These are phyloP conservation scores for Rubroboletus satanas DNA, from an alignment of 768 basidiomycete genomes.

Conservation along the genomic window DNA sequence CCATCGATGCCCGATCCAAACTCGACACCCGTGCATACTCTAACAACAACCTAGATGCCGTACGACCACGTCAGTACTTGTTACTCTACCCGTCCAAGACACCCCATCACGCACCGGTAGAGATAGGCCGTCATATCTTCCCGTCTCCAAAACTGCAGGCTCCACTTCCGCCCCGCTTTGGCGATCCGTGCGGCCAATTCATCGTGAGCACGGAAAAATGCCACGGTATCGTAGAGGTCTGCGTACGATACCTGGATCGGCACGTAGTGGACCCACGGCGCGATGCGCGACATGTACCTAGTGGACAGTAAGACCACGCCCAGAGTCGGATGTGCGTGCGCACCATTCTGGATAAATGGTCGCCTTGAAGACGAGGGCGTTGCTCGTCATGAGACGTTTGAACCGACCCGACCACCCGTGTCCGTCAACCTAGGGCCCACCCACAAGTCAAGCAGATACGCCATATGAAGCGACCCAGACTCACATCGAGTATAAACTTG, in stretches of 20 bases:
- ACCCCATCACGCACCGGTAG: conserved; percentile 41
- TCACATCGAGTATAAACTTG: conserved; percentile 58
- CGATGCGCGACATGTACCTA: conserved; percentile 55
- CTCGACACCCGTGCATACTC: conserved; percentile 55
- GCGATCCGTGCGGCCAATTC: conserved; percentile 56
- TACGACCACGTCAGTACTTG: no score
- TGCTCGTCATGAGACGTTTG: conserved; percentile 58
- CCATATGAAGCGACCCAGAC: conserved; percentile 7
- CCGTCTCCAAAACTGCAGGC: conserved; percentile 50
- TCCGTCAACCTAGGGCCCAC: conserved; percentile 45
- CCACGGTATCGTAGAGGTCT: conserved; percentile 65
- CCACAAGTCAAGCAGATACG: background rate
- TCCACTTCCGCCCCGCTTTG: conserved; percentile 53
- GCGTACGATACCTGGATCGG: conserved; percentile 62
- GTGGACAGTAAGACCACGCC: background rate
- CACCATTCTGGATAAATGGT: conserved; percentile 77
- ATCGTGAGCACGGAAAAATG: conserved; percentile 74
- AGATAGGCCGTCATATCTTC: conserved; percentile 59
- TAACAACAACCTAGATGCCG: no score
- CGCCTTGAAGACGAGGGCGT: conserved; percentile 62
- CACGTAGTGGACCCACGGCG: conserved; percentile 73
- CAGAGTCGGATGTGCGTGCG: background rate
- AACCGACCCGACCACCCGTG: conserved; percentile 72
- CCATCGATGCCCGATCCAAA: conserved; percentile 41
- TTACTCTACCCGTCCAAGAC: background rate